These are phyloP conservation scores for Ophiorrhiza pumila DNA, from an alignment of 257 asterid species.

Conservation along the genomic window DNA sequence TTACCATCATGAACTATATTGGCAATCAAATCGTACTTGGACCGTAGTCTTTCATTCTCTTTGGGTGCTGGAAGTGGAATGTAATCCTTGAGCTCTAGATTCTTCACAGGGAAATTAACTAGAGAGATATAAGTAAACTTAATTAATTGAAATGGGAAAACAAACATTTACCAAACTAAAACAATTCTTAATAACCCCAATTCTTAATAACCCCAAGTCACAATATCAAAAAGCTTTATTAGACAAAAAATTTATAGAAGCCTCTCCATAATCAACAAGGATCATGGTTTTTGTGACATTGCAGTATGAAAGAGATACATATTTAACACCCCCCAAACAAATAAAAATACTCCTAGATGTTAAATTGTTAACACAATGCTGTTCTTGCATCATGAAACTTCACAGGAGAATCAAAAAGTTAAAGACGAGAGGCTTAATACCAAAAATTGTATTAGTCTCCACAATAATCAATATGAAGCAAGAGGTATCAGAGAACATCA, in stretches of 20 bases:
- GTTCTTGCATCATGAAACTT: neutral
- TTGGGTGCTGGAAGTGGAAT: constrained; percentile 70
- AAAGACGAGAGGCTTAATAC: neutral
- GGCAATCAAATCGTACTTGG: constrained; percentile 84
- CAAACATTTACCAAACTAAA: neutral
- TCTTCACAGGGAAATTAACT: constrained; percentile 98
- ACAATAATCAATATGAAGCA: neutral
- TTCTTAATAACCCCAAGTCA: neutral
- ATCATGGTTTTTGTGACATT: neutral
- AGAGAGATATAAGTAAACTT: constrained; percentile 10
- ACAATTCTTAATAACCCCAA: too few species aligned
- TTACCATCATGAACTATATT: constrained; percentile 60
- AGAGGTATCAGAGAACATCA: too few species aligned
- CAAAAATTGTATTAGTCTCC: neutral
- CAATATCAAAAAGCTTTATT: neutral
- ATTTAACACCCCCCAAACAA: too few species aligned
- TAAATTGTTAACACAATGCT: neutral
- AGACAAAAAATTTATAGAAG: neutral
- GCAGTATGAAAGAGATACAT: neutral
- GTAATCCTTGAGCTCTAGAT: constrained; percentile 89
- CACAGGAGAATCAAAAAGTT: neutral
- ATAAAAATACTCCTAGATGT: too few species aligned
- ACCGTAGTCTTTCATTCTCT: constrained; percentile 54
- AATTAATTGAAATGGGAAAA: constrained; percentile 1
- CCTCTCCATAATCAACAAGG: neutral